Conservation (phyloP, 352 stramenopile species). For the Pythium brachiatum region DNA sequence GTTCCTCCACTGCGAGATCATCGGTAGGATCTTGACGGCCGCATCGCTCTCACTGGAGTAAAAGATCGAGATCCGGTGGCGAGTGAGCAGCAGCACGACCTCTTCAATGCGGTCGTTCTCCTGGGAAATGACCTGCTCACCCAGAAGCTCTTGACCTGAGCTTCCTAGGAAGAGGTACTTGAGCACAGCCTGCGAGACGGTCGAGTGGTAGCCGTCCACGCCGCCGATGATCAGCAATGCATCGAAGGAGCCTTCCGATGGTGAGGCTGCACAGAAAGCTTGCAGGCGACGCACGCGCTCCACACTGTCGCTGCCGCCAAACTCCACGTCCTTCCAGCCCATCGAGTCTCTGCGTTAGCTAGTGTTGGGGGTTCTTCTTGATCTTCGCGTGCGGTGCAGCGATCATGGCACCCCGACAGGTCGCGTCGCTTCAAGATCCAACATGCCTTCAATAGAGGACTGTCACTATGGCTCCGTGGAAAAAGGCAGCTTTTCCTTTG, state of each 20-base stretch:
- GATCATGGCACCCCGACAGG: background rate
- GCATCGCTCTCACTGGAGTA: slow-evolving; percentile 70
- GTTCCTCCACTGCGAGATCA: slow-evolving; percentile 65
- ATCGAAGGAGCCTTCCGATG: slow-evolving; percentile 27
- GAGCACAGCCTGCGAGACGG: slow-evolving; percentile 52
- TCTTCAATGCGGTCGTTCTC: slow-evolving; percentile 67
- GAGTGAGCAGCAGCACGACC: slow-evolving; percentile 56
- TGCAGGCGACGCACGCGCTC: slow-evolving; percentile 54
- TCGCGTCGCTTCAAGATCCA: slow-evolving; percentile 27
- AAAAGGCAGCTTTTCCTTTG: background rate
- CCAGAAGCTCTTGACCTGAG: slow-evolving; percentile 68
- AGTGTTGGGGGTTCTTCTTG: background rate
- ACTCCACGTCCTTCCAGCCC: slow-evolving; percentile 56
- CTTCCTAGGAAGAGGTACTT: slow-evolving; percentile 77
- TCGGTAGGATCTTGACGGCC: slow-evolving; percentile 54
- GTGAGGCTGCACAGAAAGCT: slow-evolving; percentile 34
- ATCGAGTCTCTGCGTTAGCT: slow-evolving; percentile 20
- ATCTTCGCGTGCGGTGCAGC: too few species aligned
- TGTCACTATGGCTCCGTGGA: background rate
- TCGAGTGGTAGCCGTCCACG: slow-evolving; percentile 68
- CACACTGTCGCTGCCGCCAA: slow-evolving; percentile 50
- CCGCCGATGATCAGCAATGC: slow-evolving; percentile 66
- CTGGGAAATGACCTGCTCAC: slow-evolving; percentile 71
- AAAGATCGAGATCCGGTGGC: slow-evolving; percentile 42
- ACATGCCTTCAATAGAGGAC: slow-evolving; percentile 2